A percentile compares a stretch with the other conserved stretches of the same genome.
Conservation (phyloP, 176 grass and related monocot species). For the Bolboschoenus planiculmis region DNA sequence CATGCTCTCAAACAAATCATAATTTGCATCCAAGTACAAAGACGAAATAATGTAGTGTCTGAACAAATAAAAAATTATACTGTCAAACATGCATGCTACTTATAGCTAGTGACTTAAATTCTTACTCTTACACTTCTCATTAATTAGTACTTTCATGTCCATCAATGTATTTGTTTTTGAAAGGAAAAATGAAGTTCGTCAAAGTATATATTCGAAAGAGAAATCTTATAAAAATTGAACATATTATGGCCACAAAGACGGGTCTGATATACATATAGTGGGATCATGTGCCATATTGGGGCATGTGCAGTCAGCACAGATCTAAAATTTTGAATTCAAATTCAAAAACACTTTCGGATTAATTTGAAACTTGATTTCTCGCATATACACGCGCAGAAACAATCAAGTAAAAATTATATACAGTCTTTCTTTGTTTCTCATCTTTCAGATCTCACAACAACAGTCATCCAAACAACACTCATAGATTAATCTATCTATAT, state of each 20-base stretch:
- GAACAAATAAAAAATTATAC: no score
- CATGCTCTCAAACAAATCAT: not conserved
- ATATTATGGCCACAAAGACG: not conserved
- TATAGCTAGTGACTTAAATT: not conserved
- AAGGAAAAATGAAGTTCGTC: not conserved
- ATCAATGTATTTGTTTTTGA: not conserved
- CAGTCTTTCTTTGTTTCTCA: not conserved
- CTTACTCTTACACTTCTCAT: no score
- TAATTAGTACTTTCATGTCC: not conserved
- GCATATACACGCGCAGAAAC: not conserved
- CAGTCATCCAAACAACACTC: not conserved
- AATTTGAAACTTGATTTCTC: not conserved
- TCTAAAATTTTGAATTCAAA: constrained; percentile 7
- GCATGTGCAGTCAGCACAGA: not conserved
- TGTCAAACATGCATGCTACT: no score
- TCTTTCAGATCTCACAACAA: constrained; percentile 3
- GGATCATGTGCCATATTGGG: not conserved
- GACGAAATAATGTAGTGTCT: no score
- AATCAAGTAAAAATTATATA: not conserved
- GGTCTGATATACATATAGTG: not conserved
- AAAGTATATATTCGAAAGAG: not conserved
- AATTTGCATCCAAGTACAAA: no score
- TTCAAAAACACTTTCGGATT: not conserved
- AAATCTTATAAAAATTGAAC: not conserved
- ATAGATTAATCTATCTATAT: not conserved